Conservation (phyloP, 495 filamentous ascomycete genomes). For the Astrocystis sublimbata region DNA sequence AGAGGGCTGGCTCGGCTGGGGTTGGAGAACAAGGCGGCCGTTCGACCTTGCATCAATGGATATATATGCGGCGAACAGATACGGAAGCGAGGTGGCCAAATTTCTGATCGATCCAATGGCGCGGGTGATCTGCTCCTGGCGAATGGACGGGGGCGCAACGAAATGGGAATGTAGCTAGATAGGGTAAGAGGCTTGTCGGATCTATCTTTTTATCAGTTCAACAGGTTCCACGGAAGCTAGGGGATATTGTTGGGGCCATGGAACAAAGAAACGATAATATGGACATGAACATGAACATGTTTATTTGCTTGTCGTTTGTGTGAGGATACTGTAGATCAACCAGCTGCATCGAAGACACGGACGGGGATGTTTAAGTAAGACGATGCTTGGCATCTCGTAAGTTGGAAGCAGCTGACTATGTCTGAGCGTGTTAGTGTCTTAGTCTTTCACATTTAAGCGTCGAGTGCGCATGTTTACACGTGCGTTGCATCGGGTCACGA, state of each 20-base stretch:
- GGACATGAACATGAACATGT: not conserved
- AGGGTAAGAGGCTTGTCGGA: not conserved
- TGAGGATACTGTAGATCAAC: not conserved
- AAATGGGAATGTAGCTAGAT: not conserved
- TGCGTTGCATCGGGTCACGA: conserved; percentile 8
- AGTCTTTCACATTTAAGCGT: not conserved
- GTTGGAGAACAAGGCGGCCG: conserved; percentile 1
- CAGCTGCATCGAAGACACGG: not conserved
- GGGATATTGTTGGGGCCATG: not conserved
- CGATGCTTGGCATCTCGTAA: not conserved
- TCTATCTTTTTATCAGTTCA: not conserved
- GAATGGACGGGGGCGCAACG: not conserved
- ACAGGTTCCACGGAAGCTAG: not conserved
- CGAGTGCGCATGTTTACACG: not conserved
- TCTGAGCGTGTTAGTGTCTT: not conserved
- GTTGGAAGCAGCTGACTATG: not conserved
- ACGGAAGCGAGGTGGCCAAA: not conserved
- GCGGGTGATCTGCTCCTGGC: conserved; percentile 12
- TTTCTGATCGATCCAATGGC: conserved; percentile 8
- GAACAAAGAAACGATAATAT: no score
- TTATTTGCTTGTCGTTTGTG: not conserved
- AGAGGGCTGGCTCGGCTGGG: no score
- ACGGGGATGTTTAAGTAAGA: not conserved
- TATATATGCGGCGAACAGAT: not conserved
- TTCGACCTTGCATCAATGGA: not conserved